Evolutionary conservation across 2,329 filamentous ascomycete species (phyloP).

Genomic region (Ophiostoma sp.): DNA sequence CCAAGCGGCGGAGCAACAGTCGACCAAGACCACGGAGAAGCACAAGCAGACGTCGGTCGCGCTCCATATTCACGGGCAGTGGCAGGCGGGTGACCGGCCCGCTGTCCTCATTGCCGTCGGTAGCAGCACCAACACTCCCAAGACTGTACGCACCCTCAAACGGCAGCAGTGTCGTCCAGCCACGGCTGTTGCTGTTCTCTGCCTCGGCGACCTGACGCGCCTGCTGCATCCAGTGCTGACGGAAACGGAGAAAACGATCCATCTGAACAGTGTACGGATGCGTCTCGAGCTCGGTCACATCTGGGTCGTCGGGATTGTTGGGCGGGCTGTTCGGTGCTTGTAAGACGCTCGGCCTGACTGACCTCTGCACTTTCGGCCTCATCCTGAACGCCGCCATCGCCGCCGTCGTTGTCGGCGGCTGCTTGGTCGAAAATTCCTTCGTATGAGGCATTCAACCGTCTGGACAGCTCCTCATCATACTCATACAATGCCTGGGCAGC

Average conservation of each 20-base stretch:
- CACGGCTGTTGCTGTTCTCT: background rate
- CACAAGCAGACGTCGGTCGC: conserved; percentile 34
- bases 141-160: conserved; percentile 24
- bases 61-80: conserved; percentile 32
- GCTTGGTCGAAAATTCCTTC: background rate
- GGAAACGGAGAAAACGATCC: conserved; percentile 26
- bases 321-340: background rate
- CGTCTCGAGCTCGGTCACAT: conserved; percentile 5
- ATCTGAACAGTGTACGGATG: conserved; percentile 28
- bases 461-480: background rate
- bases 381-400: background rate
- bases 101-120: conserved; percentile 29
- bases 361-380: background rate
- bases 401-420: no score
- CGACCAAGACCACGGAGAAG: conserved; percentile 33
- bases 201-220: conserved; percentile 25
- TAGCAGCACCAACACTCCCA: background rate
- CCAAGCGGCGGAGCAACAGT: conserved; percentile 32
- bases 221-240: conserved; percentile 27
- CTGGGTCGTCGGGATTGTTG: background rate
- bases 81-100: conserved; percentile 22
- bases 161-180: conserved; percentile 32
- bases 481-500: background rate
- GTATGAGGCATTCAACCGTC: background rate
- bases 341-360: conserved; percentile 32